A percentile compares a stretch with the other conserved stretches of the same genome.
phyloP scores from a whole-genome alignment of 768 basidiomycete species.

The Austroboletus festivus region DNA sequence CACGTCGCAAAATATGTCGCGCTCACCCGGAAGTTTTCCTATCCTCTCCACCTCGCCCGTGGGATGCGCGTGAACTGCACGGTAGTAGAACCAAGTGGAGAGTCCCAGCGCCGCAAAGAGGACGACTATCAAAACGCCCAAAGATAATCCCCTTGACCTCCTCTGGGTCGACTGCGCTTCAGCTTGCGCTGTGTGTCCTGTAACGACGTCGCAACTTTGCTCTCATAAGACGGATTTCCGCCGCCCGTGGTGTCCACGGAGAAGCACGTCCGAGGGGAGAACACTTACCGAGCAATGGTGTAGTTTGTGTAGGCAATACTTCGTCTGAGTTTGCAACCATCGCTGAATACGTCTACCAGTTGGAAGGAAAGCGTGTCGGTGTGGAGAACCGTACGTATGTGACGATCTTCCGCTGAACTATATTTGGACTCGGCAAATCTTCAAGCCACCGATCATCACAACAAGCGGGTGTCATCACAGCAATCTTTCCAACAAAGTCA shows the following conservation, averaged over 20 bases:
- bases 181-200: neutral
- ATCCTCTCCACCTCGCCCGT: conserved; percentile 19
- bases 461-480: no score
- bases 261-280: neutral
- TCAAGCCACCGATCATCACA: no score
- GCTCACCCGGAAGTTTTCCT: conserved; percentile 37
- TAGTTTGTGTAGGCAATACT: conserved; percentile 5
- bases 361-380: no score
- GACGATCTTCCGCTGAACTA: no score
- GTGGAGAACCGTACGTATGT: no score
- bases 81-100: conserved; percentile 13
- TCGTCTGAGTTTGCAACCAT: conserved; percentile 11
- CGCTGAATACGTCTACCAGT: neutral
- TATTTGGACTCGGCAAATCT: no score
- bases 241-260: neutral
- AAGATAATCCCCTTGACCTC: conserved; percentile 4
- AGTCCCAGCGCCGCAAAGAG: conserved; percentile 22
- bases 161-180: neutral
- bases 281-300: conserved; percentile 19
- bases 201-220: neutral
- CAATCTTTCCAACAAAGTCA: no score
- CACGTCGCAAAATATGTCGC: neutral
- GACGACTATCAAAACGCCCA: conserved; percentile 12
- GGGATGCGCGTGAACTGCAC: neutral
- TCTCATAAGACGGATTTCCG: neutral